Evolutionary conservation across 2,329 filamentous ascomycete genomes (phyloP).

Genomic region (Blastomyces parvus): DNA sequence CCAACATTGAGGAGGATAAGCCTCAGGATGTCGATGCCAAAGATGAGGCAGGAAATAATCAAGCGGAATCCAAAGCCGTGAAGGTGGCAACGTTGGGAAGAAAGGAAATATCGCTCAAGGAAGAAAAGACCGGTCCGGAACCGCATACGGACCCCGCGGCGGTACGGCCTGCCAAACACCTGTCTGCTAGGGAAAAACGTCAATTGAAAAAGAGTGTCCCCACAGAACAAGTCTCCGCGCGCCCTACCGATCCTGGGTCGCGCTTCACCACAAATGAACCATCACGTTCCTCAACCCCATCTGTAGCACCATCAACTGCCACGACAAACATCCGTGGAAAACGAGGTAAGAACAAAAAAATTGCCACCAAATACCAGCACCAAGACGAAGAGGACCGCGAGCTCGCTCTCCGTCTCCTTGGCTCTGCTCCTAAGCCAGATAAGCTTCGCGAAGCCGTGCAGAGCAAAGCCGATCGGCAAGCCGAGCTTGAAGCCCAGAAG

Average conservation of each 20-base stretch:
- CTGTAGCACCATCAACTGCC: conserved; percentile 13
- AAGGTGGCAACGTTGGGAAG: conserved; percentile 18
- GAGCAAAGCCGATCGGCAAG: conserved; percentile 57
- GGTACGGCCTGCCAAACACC: conserved; percentile 22
- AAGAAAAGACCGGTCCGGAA: conserved; percentile 14
- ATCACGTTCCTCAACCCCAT: conserved; percentile 18
- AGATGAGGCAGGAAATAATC: conserved; percentile 17
- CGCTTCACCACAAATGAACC: conserved; percentile 14
- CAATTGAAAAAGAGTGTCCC: conserved; percentile 25
- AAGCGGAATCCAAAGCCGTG: conserved; percentile 21
- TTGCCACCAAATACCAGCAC: conserved; percentile 78
- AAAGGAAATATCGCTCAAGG: conserved; percentile 25
- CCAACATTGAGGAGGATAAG: not conserved
- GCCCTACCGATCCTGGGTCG: conserved; percentile 15
- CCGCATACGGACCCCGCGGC: conserved; percentile 12
- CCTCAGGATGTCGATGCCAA: not conserved
- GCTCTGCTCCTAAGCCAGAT: conserved; percentile 45
- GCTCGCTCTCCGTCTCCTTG: conserved; percentile 77
- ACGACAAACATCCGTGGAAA: conserved; percentile 54
- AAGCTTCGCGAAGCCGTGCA: conserved; percentile 50
- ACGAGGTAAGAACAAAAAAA: conserved; percentile 73
- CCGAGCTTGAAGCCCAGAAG: conserved; percentile 60
- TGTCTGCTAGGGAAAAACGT: conserved; percentile 38
- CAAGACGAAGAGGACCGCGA: conserved; percentile 91
- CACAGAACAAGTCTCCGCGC: conserved; percentile 15